A percentile compares a stretch with the other conserved stretches of the same genome.
Evolutionary conservation across 202 grass and related monocot genomes (phyloP).

Genomic region (Cymbopogon flexuosus): DNA sequence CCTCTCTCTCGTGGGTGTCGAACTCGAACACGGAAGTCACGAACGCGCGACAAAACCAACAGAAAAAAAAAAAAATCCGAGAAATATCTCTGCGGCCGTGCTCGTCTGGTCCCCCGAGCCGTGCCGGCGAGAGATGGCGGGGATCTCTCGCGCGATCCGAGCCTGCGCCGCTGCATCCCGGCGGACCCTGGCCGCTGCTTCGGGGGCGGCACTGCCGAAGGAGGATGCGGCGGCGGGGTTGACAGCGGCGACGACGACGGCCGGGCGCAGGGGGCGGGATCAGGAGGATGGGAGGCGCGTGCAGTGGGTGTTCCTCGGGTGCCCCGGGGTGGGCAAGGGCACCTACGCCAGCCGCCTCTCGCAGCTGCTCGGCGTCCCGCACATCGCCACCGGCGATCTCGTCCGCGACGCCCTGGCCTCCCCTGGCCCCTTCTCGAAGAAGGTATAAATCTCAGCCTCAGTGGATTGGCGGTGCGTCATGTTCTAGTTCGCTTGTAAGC

Average conservation of each 20-base stretch:
- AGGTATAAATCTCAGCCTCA: slow-evolving; percentile 31
- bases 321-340: slow-evolving; percentile 93
- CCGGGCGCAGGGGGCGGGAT: slow-evolving; percentile 9
- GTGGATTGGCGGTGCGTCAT: background rate
- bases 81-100: too few relatives aligned
- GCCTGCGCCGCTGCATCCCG: slow-evolving; percentile 9
- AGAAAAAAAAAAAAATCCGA: background rate
- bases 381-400: slow-evolving; percentile 97
- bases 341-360: slow-evolving; percentile 95
- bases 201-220: background rate
- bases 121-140: slow-evolving; percentile 38
- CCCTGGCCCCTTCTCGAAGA: slow-evolving; percentile 41
- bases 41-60: background rate
- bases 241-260: background rate
- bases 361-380: slow-evolving; percentile 65
- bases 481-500: background rate
- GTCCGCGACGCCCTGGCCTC: slow-evolving; percentile 74
- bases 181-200: background rate
- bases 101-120: background rate
- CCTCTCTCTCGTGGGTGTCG: slow-evolving; percentile 1
- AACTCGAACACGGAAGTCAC: slow-evolving; percentile 29
- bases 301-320: slow-evolving; percentile 94
- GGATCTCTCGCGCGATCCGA: slow-evolving; percentile 52
- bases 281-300: slow-evolving; percentile 49
- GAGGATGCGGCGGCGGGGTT: background rate